These are phyloP conservation scores for Ophiocordyceps sinensis DNA, from an alignment of 2,329 filamentous ascomycete genomes.

Conservation along the genomic window DNA sequence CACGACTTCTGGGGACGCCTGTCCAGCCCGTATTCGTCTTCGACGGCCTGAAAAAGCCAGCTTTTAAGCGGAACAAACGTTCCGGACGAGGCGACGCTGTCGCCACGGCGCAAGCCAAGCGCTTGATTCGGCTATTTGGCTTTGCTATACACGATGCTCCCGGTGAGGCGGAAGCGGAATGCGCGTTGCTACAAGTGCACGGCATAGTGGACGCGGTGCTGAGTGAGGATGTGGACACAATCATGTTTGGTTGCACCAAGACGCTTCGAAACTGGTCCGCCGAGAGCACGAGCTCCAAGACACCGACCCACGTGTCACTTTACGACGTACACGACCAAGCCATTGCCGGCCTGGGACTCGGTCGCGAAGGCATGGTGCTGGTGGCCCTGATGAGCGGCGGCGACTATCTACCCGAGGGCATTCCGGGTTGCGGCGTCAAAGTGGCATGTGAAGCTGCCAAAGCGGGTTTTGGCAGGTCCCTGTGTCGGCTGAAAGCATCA, in stretches of 20 bases:
- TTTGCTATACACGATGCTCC: slow-evolving; percentile 77
- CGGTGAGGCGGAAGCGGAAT: slow-evolving; percentile 93
- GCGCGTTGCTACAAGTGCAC: slow-evolving; percentile 66
- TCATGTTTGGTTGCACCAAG: slow-evolving; percentile 85
- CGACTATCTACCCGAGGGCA: slow-evolving; percentile 80
- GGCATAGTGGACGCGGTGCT: slow-evolving; percentile 86
- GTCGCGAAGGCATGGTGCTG: slow-evolving; percentile 80
- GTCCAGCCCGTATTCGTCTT: slow-evolving; percentile 85
- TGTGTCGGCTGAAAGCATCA: slow-evolving; percentile 50
- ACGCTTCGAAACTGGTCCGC: slow-evolving; percentile 75
- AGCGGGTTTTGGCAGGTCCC: slow-evolving; percentile 67
- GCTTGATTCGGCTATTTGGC: slow-evolving; percentile 70
- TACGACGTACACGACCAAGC: slow-evolving; percentile 50
- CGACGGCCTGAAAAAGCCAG: slow-evolving; percentile 72
- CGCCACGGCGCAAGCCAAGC: slow-evolving; percentile 65
- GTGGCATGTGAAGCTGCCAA: slow-evolving; percentile 79
- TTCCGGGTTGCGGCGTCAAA: slow-evolving; percentile 77
- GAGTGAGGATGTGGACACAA: slow-evolving; percentile 90
- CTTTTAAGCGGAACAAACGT: slow-evolving; percentile 76
- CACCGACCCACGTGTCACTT: slow-evolving; percentile 73
- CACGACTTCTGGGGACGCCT: slow-evolving; percentile 61
- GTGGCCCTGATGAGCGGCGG: slow-evolving; percentile 92
- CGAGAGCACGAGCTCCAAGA: slow-evolving; percentile 49
- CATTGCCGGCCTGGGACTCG: slow-evolving; percentile 44
- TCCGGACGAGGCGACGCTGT: slow-evolving; percentile 51